These are phyloP conservation scores for Camellia oleifera DNA, from an alignment of 179 eudicot species.

Conservation along the genomic window DNA sequence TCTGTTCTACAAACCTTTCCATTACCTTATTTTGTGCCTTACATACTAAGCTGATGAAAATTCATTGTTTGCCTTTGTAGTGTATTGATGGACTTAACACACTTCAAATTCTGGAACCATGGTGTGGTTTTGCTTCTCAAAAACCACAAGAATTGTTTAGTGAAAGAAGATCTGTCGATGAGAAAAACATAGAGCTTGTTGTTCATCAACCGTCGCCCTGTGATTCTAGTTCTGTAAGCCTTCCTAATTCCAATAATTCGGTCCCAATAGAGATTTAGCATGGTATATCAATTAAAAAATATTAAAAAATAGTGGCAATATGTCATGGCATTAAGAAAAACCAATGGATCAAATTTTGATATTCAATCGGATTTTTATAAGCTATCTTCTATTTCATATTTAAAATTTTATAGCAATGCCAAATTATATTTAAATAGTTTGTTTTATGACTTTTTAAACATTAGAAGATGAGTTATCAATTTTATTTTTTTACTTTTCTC, in stretches of 20 bases:
- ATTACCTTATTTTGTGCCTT: neutral
- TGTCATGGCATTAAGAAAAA: too few relatives aligned
- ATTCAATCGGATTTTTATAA: too few relatives aligned
- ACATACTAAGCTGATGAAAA: neutral
- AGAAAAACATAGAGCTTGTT: neutral
- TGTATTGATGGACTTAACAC: conserved; percentile 16
- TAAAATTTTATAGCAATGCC: too few relatives aligned
- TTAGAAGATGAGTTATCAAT: too few relatives aligned
- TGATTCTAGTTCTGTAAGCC: conserved; percentile 23
- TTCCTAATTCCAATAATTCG: neutral
- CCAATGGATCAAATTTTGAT: too few relatives aligned
- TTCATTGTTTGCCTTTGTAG: conserved; percentile 14
- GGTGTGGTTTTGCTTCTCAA: conserved; percentile 25
- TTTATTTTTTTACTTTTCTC: too few relatives aligned
- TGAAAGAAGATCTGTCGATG: conserved; percentile 13
- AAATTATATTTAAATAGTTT: too few relatives aligned
- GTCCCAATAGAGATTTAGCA: too few relatives aligned
- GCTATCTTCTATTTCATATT: too few relatives aligned
- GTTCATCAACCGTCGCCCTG: neutral
- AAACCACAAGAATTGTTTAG: conserved; percentile 12
- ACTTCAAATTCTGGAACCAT: conserved; percentile 28
- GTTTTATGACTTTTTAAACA: too few relatives aligned
- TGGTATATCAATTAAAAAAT: too few relatives aligned
- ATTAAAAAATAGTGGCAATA: too few relatives aligned
- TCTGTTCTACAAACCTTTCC: neutral